Evolutionary conservation across 345 rosid genomes (phyloP).

Genomic region (Triadica sebifera): DNA sequence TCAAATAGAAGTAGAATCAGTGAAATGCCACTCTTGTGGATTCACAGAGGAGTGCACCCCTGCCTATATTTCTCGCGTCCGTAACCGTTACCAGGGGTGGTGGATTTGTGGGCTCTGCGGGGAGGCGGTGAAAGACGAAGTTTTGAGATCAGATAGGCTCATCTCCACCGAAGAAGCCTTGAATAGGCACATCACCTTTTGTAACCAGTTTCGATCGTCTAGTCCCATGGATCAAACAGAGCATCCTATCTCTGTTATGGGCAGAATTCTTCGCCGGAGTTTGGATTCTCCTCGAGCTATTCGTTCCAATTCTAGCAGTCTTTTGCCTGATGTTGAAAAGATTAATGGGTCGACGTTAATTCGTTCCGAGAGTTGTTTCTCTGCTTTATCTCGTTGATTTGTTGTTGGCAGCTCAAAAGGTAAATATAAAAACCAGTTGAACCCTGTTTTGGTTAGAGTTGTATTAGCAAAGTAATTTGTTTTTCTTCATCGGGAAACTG

Average conservation of each 20-base stretch:
- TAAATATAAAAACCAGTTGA: not conserved
- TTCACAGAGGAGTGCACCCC: conserved; percentile 67
- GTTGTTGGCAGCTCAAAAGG: not conserved
- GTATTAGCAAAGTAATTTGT: not conserved
- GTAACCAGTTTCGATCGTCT: conserved; percentile 36
- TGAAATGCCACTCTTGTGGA: conserved; percentile 57
- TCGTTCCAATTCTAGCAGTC: conserved; percentile 42
- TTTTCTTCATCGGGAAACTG: not conserved
- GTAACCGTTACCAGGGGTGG: conserved; percentile 52
- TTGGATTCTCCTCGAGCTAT: conserved; percentile 48
- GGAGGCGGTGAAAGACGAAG: conserved; percentile 63
- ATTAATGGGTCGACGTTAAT: conserved; percentile 34
- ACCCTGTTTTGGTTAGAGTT: not conserved
- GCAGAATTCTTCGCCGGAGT: conserved; percentile 54
- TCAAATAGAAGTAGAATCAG: conserved; percentile 39
- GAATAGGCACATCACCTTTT: conserved; percentile 46
- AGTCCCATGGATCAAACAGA: conserved; percentile 36
- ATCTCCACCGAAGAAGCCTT: conserved; percentile 61
- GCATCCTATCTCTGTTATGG: conserved; percentile 64
- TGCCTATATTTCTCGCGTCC: conserved; percentile 43
- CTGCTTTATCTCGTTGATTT: conserved; percentile 49
- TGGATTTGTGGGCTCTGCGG: conserved; percentile 69
- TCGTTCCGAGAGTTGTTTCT: conserved; percentile 63
- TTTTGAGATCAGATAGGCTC: conserved; percentile 38
- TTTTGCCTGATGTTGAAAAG: conserved; percentile 40